Evolutionary conservation across 1,139 yeast species (phyloP).

Genomic region (Geotrichum reessii): DNA sequence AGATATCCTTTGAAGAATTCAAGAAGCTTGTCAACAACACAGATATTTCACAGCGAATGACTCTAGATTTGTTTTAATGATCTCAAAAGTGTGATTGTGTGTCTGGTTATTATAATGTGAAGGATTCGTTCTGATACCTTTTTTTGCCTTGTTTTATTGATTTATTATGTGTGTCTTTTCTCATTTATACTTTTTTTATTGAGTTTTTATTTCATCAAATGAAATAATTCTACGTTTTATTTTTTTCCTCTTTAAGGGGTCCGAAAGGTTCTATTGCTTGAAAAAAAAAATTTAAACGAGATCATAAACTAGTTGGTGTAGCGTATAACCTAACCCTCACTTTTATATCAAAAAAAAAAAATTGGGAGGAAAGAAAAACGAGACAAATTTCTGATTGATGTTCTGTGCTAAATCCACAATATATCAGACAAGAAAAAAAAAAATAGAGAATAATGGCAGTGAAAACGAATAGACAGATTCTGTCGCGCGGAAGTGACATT

Average conservation of each 20-base stretch:
- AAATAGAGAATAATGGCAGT: background rate
- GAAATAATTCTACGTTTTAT: background rate
- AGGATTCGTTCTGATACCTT: background rate
- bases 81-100: background rate
- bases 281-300: background rate
- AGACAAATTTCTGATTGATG: background rate
- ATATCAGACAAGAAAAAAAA: background rate
- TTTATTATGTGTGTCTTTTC: background rate
- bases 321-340: constrained; percentile 10
- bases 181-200: background rate
- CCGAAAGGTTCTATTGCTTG: background rate
- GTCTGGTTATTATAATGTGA: background rate
- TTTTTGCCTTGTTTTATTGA: background rate
- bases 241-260: background rate
- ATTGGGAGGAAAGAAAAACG: background rate
- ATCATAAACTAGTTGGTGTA: background rate
- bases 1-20: constrained; percentile 81
- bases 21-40: constrained; percentile 42
- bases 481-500: constrained; percentile 73
- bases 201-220: background rate
- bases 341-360: background rate
- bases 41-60: constrained; percentile 39
- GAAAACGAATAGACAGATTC: constrained; percentile 62
- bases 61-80: constrained; percentile 34
- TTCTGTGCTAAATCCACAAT: background rate